phyloP scores from a whole-genome alignment of 225 moss, liverwort and hornwort species.

The Lunularia cruciata region DNA sequence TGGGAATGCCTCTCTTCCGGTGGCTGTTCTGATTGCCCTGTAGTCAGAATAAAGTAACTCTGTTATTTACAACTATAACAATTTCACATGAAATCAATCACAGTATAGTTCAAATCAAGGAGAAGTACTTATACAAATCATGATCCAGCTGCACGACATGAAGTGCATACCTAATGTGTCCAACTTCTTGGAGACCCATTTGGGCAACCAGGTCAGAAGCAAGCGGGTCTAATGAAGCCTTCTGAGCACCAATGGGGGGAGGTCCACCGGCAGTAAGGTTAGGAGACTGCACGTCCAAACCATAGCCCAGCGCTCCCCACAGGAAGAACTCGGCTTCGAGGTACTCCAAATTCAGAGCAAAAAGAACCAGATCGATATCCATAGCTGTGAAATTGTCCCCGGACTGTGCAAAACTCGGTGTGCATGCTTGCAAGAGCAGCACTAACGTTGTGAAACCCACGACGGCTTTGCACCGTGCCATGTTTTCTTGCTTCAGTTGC shows the following conservation, averaged over 20 bases:
- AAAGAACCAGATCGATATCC: conserved; percentile 41
- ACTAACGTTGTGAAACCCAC: too few relatives aligned
- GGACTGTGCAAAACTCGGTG: too few relatives aligned
- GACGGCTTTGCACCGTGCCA: too few relatives aligned
- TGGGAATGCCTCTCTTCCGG: conserved; percentile 58
- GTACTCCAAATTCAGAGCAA: conserved; percentile 80
- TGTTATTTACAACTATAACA: too few relatives aligned
- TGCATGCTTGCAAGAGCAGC: too few relatives aligned
- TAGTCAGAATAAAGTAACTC: not conserved
- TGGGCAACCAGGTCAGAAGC: conserved; percentile 42
- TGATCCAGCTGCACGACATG: not conserved
- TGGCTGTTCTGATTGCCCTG: conserved; percentile 47
- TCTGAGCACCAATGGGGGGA: conserved; percentile 55
- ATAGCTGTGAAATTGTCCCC: not conserved
- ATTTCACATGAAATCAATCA: too few relatives aligned
- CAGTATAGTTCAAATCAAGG: too few relatives aligned
- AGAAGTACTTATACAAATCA: too few relatives aligned
- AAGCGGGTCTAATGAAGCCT: conserved; percentile 48
- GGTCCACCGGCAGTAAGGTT: conserved; percentile 60
- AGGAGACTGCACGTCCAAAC: conserved; percentile 47
- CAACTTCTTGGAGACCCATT: conserved; percentile 74
- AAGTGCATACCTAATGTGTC: conserved; percentile 53
- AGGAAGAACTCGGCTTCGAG: conserved; percentile 74
- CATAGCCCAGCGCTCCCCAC: conserved; percentile 47
- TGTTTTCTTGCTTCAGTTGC: too few relatives aligned